Percentiles rank a stretch among this genome's conserved stretches.
phyloP scores from a whole-genome alignment of 1,284 basidiomycete genomes.

The Coniferiporia sulphurascens region DNA sequence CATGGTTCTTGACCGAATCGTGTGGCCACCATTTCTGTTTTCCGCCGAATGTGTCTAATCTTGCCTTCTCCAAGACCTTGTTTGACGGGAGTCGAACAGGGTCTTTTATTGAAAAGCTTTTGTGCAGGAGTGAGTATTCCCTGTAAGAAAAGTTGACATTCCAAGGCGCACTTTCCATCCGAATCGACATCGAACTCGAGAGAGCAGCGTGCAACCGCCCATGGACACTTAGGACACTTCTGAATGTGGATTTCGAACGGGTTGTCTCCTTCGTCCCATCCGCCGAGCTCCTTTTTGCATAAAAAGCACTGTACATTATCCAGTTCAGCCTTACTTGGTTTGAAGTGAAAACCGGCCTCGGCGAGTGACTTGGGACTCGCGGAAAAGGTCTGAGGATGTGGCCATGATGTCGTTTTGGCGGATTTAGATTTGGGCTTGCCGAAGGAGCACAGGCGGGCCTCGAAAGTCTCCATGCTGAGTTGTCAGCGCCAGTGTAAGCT shows the following conservation, averaged over 20 bases:
- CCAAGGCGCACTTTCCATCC: slow-evolving; percentile 46
- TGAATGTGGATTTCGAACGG: slow-evolving; percentile 73
- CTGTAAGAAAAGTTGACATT: slow-evolving; percentile 2
- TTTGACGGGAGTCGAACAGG: slow-evolving; percentile 59
- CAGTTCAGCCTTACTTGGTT: slow-evolving; percentile 52
- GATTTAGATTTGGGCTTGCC: slow-evolving; percentile 42
- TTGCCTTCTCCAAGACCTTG: slow-evolving; percentile 61
- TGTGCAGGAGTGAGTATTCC: not conserved
- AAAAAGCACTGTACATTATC: slow-evolving; percentile 74
- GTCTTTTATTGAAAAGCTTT: slow-evolving; percentile 52
- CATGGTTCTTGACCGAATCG: slow-evolving; percentile 55
- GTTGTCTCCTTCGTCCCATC: slow-evolving; percentile 78
- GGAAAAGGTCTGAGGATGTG: slow-evolving; percentile 51
- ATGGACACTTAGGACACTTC: slow-evolving; percentile 64
- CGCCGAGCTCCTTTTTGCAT: slow-evolving; percentile 70
- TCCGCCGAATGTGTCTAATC: slow-evolving; percentile 59
- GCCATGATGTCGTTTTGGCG: slow-evolving; percentile 51
- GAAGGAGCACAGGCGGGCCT: slow-evolving; percentile 43
- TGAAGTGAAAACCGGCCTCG: slow-evolving; percentile 79
- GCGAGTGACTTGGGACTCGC: slow-evolving; percentile 70
- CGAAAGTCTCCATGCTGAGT: slow-evolving; percentile 12
- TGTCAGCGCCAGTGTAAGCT: too few species aligned
- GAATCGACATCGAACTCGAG: slow-evolving; percentile 49
- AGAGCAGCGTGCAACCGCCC: slow-evolving; percentile 74
- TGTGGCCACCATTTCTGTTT: slow-evolving; percentile 67